phyloP scores from a whole-genome alignment of 495 filamentous ascomycete species.

The Penicillium ochrochloron region DNA sequence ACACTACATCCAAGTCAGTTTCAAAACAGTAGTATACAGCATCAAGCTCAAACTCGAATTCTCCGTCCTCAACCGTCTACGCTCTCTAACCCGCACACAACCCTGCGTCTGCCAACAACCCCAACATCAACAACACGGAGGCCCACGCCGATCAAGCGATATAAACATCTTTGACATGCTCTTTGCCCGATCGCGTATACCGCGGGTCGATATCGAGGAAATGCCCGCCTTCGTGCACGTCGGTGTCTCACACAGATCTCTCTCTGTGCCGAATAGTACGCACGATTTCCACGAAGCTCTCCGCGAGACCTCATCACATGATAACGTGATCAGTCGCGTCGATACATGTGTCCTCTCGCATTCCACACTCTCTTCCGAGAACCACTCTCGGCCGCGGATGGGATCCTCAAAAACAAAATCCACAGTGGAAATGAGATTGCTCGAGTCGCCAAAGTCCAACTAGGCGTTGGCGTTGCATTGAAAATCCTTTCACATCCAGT shows the following conservation, averaged over 20 bases:
- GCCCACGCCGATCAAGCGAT: constrained; percentile 23
- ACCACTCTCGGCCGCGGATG: not conserved
- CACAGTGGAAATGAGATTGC: constrained; percentile 13
- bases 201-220: constrained; percentile 1
- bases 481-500: not conserved
- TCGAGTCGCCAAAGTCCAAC: constrained; percentile 1
- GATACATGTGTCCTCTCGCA: not conserved
- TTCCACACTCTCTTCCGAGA: not conserved
- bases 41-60: constrained; percentile 69
- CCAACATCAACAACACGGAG: not conserved
- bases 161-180: constrained; percentile 26
- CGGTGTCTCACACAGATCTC: not conserved
- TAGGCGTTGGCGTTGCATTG: not conserved
- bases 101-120: constrained; percentile 17
- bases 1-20: constrained; percentile 50
- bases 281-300: constrained; percentile 29
- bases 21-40: constrained; percentile 58
- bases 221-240: not conserved
- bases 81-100: constrained; percentile 20
- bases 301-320: constrained; percentile 21
- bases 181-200: not conserved
- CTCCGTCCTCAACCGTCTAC: constrained; percentile 44
- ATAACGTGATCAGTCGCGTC: constrained; percentile 5
- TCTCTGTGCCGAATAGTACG: constrained; percentile 14
- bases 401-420: constrained; percentile 10